Base-by-base conservation (phyloP, 2,329 filamentous ascomycete species). In the Davidsoniella eucalypti region DNA sequence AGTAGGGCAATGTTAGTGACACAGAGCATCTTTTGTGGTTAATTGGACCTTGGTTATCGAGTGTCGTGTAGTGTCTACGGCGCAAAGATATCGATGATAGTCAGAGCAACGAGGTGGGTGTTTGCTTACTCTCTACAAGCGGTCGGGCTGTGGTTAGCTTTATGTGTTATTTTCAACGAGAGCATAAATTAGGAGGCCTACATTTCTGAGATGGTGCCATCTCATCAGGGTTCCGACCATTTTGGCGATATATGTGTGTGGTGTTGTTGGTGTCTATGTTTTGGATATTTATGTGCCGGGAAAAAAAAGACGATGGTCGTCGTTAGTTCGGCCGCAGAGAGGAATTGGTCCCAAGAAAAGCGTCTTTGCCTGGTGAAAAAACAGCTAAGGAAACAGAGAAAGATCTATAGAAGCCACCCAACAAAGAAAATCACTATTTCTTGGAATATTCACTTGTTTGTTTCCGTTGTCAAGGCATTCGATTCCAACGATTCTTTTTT, bases 151-250 rank as follows among this genome's bases (percentile, higher is more conserved):
- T 33, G 26, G 44, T 38, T 21, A 47, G 33, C 5, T 4, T 4
- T 33, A 33, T 21, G 8, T 33, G 26, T 33, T 12, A 8, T 9
- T 33, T 8, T 9, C 8, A 3, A 33, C 8, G 26, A 33, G 10
- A 7, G 17, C 16, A 16, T 23, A 18, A 9, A 41, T 2, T 5
- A 9, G 10, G 23, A 21, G 40, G 70, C 76, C 65, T 70, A 84
- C 82, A 61, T 72, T 67, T 63, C 76, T 77, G 60, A 87, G 67
- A 64, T 76, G 77, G 63, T 79, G 76, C 78, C 84, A 81, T 59
- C 84, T 80, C 65, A 54, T 52, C 37, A 50, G 52, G 51, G 57
- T 53, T 37, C 54, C 67, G 48, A 71, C 69, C 73, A 76, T 77
- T 52, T 58, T 64, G 58, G 37, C 40, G 26, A 33, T 49, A 21